These are phyloP conservation scores for Lathyrus sativus DNA, from an alignment of 306 rosid genomes.

Conservation along the genomic window DNA sequence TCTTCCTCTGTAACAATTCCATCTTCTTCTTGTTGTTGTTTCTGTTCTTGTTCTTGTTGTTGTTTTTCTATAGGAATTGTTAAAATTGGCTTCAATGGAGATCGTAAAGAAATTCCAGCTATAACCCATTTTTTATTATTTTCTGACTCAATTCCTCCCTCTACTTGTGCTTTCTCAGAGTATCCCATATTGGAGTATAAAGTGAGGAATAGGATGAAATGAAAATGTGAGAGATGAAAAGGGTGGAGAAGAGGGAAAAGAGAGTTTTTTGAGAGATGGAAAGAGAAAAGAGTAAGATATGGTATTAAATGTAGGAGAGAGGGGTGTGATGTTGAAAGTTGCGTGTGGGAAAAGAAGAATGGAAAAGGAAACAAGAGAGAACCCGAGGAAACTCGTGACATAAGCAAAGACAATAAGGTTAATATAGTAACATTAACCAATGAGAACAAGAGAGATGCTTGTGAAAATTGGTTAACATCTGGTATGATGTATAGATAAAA, in stretches of 20 bases:
- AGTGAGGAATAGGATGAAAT: background rate
- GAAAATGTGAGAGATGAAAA: constrained; percentile 38
- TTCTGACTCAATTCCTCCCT: constrained; percentile 48
- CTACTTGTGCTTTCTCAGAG: constrained; percentile 55
- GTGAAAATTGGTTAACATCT: constrained; percentile 45
- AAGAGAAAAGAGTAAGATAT: constrained; percentile 22
- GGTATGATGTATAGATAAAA: constrained; percentile 24
- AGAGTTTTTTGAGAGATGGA: constrained; percentile 14
- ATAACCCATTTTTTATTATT: constrained; percentile 57
- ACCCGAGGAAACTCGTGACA: constrained; percentile 64
- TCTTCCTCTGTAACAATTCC: constrained; percentile 42
- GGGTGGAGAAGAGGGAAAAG: constrained; percentile 25
- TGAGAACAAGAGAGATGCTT: constrained; percentile 16
- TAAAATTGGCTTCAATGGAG: constrained; percentile 66
- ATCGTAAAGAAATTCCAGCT: constrained; percentile 60
- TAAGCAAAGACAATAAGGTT: constrained; percentile 36
- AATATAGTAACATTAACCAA: constrained; percentile 9
- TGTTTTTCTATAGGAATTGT: constrained; percentile 38
- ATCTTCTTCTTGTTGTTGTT: background rate
- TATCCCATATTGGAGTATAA: constrained; percentile 49
- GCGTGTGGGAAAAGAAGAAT: constrained; percentile 25
- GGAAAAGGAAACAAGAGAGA: constrained; percentile 20
- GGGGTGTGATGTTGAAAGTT: constrained; percentile 36
- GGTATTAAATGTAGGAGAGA: constrained; percentile 25
- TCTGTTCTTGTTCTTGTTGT: background rate